Conservation (phyloP, 225 moss, liverwort and hornwort species). For the Polytrichum commune region DNA sequence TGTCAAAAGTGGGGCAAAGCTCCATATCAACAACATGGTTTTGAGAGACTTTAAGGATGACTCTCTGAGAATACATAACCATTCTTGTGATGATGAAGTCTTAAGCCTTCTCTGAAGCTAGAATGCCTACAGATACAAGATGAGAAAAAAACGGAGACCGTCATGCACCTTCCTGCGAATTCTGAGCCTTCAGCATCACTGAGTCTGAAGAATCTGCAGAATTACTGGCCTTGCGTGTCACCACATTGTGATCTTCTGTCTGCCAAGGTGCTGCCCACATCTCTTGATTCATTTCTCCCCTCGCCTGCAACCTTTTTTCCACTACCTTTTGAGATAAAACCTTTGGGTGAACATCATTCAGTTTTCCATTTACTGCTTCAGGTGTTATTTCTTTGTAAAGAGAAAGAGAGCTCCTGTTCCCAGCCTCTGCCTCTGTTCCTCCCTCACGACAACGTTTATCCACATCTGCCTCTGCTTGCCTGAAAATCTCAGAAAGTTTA, state of each 20-base stretch:
- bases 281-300: constrained; percentile 19
- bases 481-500: constrained; percentile 13
- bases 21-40: too few species aligned
- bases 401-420: constrained; percentile 15
- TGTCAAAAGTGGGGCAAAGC: too few species aligned
- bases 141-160: not conserved
- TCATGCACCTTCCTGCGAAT: constrained; percentile 37
- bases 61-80: not conserved
- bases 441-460: constrained; percentile 37
- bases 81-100: not conserved
- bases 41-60: too few species aligned
- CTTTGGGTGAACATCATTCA: constrained; percentile 12
- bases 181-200: constrained; percentile 30
- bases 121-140: not conserved
- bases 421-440: constrained; percentile 15
- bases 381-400: constrained; percentile 17
- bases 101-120: not conserved
- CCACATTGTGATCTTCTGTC: constrained; percentile 23
- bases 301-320: constrained; percentile 20
- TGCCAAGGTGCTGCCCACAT: constrained; percentile 31
- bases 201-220: constrained; percentile 24
- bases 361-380: constrained; percentile 24
- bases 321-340: not conserved
- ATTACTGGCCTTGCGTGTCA: constrained; percentile 7
- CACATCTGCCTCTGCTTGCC: constrained; percentile 31